Conservation (phyloP, 257 asterid genomes). For the Knoxia roxburghii region DNA sequence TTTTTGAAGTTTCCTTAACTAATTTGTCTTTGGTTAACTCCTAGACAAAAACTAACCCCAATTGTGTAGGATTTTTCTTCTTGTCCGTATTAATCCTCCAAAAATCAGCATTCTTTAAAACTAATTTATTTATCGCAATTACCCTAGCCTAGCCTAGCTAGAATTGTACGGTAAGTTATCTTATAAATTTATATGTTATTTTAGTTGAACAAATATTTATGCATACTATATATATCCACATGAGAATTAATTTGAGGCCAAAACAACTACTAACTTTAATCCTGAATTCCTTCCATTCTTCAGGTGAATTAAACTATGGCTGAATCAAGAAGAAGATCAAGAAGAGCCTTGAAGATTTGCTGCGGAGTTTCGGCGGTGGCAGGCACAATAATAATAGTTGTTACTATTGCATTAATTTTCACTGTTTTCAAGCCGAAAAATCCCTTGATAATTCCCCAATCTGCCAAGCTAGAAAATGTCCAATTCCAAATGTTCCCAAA, state of each 20-base stretch:
- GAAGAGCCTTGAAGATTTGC: constrained; percentile 18
- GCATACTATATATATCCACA: no score
- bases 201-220: not conserved
- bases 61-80: not conserved
- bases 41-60: not conserved
- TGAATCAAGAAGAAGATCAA: constrained; percentile 1
- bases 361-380: constrained; percentile 1
- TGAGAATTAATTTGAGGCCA: no score
- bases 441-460: constrained; percentile 17
- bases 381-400: constrained; percentile 3
- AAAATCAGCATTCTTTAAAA: not conserved
- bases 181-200: no score
- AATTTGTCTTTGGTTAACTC: not conserved
- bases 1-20: not conserved
- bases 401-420: constrained; percentile 11
- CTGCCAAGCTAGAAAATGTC: constrained; percentile 13
- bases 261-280: no score
- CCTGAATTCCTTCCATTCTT: no score
- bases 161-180: not conserved
- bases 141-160: not conserved
- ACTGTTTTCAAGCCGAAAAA: constrained; percentile 21
- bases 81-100: not conserved
- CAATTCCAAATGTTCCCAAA: constrained; percentile 16
- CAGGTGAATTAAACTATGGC: no score
- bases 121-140: no score